Evolutionary conservation across 2,329 filamentous ascomycete species (phyloP).

Genomic region (Atkinsonella texensis): DNA sequence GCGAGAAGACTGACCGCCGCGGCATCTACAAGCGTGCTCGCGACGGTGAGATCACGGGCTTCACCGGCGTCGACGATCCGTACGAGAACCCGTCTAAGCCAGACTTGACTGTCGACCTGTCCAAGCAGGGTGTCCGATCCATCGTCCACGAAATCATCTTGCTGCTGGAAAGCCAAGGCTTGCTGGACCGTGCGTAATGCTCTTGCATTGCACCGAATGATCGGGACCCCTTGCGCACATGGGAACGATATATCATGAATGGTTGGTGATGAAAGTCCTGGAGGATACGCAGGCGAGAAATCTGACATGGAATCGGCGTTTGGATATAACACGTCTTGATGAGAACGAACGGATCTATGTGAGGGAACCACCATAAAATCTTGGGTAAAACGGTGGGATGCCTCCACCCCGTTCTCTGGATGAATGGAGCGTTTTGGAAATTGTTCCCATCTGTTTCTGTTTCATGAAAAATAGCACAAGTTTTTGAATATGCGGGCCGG

Average conservation of each 20-base stretch:
- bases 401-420: not conserved
- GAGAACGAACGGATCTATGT: not conserved
- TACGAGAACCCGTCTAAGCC: constrained; percentile 79
- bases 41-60: constrained; percentile 87
- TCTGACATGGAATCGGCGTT: not conserved
- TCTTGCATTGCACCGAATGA: not conserved
- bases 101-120: constrained; percentile 71
- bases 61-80: constrained; percentile 95
- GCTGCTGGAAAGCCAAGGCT: constrained; percentile 76
- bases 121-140: constrained; percentile 79
- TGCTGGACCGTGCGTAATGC: constrained; percentile 60
- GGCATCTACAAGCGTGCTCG: constrained; percentile 81
- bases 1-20: constrained; percentile 88
- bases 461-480: no score
- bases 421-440: not conserved
- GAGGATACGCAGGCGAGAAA: not conserved
- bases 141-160: constrained; percentile 96
- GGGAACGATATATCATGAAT: not conserved
- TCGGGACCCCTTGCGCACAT: not conserved
- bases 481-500: no score
- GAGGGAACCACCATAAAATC: not conserved
- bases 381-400: not conserved
- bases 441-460: no score
- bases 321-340: not conserved
- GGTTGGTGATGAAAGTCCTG: not conserved